These are phyloP conservation scores for Rhizodiscina lignyota DNA, from an alignment of 495 filamentous ascomycete genomes.

Conservation along the genomic window DNA sequence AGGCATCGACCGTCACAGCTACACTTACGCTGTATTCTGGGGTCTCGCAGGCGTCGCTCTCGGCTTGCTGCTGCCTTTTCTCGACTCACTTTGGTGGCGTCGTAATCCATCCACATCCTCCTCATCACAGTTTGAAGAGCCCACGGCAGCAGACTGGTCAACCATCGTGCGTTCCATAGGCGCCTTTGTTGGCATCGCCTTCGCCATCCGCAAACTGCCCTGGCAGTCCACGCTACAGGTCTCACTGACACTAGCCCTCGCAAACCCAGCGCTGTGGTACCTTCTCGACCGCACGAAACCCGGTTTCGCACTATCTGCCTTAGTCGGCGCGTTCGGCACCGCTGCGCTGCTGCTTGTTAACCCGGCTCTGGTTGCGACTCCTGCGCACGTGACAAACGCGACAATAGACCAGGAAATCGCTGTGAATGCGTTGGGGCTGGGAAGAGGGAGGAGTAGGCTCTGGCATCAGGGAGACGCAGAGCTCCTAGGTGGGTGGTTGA, in stretches of 20 bases:
- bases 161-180: conserved; percentile 74
- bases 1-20: conserved; percentile 38
- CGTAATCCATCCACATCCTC: too few species aligned
- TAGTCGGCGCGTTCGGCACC: conserved; percentile 59
- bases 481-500: conserved; percentile 37
- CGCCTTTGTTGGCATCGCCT: conserved; percentile 89
- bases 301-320: conserved; percentile 58
- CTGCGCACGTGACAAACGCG: conserved; percentile 21
- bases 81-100: conserved; percentile 60
- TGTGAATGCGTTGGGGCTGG: neutral
- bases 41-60: conserved; percentile 59
- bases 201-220: conserved; percentile 80
- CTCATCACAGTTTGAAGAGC: too few species aligned
- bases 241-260: conserved; percentile 76
- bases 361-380: conserved; percentile 58
- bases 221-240: conserved; percentile 92
- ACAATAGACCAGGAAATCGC: neutral
- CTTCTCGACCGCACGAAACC: conserved; percentile 77
- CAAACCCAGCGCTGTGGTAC: conserved; percentile 92
- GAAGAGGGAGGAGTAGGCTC: conserved; percentile 1
- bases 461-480: conserved; percentile 12
- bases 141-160: conserved; percentile 76
- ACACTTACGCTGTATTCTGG: conserved; percentile 64
- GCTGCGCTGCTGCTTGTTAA: conserved; percentile 52
- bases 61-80: conserved; percentile 68